Evolutionary conservation across 2,329 filamentous ascomycete species (phyloP), one percentile per base, ranked within the genome.

Genomic region (Xylariaceae sp.): DNA sequence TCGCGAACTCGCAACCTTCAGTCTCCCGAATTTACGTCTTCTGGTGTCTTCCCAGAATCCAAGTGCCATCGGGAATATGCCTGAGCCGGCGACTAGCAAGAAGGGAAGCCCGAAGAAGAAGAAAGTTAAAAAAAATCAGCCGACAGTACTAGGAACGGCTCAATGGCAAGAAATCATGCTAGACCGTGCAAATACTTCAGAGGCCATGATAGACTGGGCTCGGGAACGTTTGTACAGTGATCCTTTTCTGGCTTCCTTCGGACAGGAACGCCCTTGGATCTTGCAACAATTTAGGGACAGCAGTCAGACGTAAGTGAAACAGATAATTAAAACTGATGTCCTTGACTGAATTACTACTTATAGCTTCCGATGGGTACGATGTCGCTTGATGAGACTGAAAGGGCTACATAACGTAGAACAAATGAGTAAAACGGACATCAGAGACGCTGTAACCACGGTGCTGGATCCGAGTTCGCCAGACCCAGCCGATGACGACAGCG

Each of bases 21-120:
- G 19, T 7, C 20, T 52, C 5, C 29, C 43, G 16, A 35, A 53
- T 32, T 49, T 50, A 12, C 41, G 50, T 21, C 29, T 55, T 10
- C 50, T 50, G 4, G 19, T 53, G 5, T 25, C 34, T 4, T 35
- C 42, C 3, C 14, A 42, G 2, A 38, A 27, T 19, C 22, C 32
- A 8, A 17, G 37, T 3, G 12, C 39, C 5, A 20, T 49, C 10
- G 38, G 47, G 10, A 16, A 35, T 16, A 27, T 21, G 6, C 38
- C 39, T 8, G 22, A 33, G 11, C 20, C 14, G 3, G 20, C 20
- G 12, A 32, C 21, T 14, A 27, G 14, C 10, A 4, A 3, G 12
- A 35, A 11, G 12, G n/a, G 17, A 2, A 32, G 16, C 21, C 8
- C 16, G 5, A 10, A 34, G 3, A 36, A 21, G 19, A 5, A 14